Base-by-base conservation (phyloP, 371 early-diverging fungal genomes). In the Cokeromyces recurvatus region DNA sequence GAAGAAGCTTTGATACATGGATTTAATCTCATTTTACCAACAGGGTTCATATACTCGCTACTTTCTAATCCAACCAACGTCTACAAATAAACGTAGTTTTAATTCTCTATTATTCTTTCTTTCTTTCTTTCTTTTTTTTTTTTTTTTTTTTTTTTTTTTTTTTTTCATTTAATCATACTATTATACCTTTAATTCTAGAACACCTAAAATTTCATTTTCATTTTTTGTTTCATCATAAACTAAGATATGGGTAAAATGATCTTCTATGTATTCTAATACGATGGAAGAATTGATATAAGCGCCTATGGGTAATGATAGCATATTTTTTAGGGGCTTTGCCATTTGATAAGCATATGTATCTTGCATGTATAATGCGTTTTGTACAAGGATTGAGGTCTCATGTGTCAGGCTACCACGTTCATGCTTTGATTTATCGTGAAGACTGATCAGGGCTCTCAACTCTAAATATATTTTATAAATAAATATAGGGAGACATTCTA, bases 391-490 rank as follows among this genome's bases (percentile, higher is more conserved):
- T 9, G 48, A 57, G 3, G 64, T 51, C 24, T 51, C 42, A 20
- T 51, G 38, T 12, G 48, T 71, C 31, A 92, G 54, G 5, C 57
- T 53, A 1, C 71, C 71, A 5, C 74, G 68, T 0, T 78, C 80
- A 36, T 66, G 63, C 12, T 79, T 66, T 11, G 74, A 74, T 9
- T 71, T 71, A 32, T 74, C 78, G 55, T 89, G 89, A 27, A 92
- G 57, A 5, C 75, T 61, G 7, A 91, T 78, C 5, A 92, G 71
- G 50, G 89, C 91, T 41, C 83, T 80, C 0, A 92, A 68, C 50
- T 91, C 87, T 52, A 65, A 22, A 5, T 32, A 14, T n/a, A 10
- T 9, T 11, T 14, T 3, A 27, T 21, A 16, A 15, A 21, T 12
- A 22, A 24, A 9, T 31, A 1, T 32, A 1, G 12, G 23, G 4